These are phyloP conservation scores for Friedmanniomyces endolithicus DNA, from an alignment of 495 filamentous ascomycete species.

Conservation along the genomic window DNA sequence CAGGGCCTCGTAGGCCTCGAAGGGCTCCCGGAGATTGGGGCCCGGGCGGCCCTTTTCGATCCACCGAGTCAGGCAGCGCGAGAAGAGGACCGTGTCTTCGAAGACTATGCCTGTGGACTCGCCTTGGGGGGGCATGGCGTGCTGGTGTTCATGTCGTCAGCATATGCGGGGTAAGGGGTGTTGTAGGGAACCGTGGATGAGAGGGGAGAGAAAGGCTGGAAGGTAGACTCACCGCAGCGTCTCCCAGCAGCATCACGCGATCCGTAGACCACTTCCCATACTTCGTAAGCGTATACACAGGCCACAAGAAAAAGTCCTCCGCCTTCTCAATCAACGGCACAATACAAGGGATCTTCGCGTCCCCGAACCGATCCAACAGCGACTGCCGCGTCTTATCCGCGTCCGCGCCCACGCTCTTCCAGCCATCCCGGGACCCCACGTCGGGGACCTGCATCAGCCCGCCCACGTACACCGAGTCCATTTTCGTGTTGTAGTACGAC, in stretches of 20 bases:
- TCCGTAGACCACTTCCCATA: constrained; percentile 40
- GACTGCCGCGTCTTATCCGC: constrained; percentile 32
- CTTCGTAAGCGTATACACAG: constrained; percentile 44
- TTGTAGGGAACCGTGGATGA: neutral
- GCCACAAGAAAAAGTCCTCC: constrained; percentile 47
- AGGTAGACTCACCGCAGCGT: constrained; percentile 34
- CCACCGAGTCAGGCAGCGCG: constrained; percentile 30
- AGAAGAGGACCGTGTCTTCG: constrained; percentile 47
- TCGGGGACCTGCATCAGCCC: constrained; percentile 41
- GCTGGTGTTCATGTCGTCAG: constrained; percentile 15
- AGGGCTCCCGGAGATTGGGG: constrained; percentile 32
- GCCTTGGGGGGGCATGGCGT: constrained; percentile 53
- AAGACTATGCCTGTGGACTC: constrained; percentile 50
- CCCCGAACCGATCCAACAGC: constrained; percentile 36
- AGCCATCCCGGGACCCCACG: constrained; percentile 38
- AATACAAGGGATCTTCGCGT: constrained; percentile 37
- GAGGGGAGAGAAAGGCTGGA: neutral
- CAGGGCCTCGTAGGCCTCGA: constrained; percentile 41
- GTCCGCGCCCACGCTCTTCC: constrained; percentile 34
- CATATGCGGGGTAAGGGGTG: neutral
- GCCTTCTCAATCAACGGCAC: constrained; percentile 36
- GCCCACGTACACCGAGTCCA: constrained; percentile 41
- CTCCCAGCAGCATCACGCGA: constrained; percentile 41
- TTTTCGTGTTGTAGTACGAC: constrained; percentile 37
- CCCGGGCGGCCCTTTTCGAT: constrained; percentile 27